phyloP scores from a whole-genome alignment of 257 asterid species.

The Apocynum venetum region DNA sequence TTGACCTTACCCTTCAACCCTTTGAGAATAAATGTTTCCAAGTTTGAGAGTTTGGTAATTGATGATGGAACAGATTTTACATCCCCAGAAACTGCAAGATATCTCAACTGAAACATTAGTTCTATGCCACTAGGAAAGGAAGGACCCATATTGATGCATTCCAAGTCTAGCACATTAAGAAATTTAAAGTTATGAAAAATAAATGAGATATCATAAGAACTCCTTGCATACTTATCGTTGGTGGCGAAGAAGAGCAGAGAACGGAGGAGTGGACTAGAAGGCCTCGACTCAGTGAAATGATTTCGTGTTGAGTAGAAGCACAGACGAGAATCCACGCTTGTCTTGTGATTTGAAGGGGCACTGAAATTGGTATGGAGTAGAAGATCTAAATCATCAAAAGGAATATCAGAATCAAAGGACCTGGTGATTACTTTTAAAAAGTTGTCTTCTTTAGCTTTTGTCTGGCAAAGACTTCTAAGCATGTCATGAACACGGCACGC shows the following conservation, averaged over 20 bases:
- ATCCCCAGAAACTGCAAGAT: constrained; percentile 5
- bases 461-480: neutral
- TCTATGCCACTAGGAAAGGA: neutral
- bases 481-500: neutral
- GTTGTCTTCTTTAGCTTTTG: constrained; percentile 5
- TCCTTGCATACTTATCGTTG: neutral
- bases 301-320: neutral
- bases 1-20: neutral
- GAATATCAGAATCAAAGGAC: neutral
- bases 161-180: constrained; percentile 8
- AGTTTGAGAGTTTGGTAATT: neutral
- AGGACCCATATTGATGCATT: neutral
- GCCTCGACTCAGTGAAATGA: neutral
- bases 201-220: constrained; percentile 5
- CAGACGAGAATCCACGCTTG: neutral
- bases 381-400: neutral
- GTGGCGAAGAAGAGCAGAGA: neutral
- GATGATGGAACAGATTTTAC: neutral
- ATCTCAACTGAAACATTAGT: neutral
- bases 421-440: neutral
- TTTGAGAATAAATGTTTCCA: neutral
- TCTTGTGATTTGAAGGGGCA: neutral
- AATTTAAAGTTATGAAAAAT: neutral
- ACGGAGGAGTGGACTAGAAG: neutral
- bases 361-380: neutral